Conservation (phyloP, 176 grass and related monocot species). For the Rhynchospora tenuis region DNA sequence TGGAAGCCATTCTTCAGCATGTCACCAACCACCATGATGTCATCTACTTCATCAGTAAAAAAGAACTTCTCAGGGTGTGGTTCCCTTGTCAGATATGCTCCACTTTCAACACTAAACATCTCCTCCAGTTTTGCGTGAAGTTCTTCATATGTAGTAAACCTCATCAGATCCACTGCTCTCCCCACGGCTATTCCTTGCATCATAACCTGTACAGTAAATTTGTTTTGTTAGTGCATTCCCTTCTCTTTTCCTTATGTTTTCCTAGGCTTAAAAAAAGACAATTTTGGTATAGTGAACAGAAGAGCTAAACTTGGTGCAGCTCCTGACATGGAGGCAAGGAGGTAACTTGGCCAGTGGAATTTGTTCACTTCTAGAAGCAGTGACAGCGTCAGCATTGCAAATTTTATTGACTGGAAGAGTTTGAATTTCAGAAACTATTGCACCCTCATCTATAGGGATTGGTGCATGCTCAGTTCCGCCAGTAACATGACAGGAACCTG, state of each 20-base stretch:
- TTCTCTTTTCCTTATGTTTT: neutral
- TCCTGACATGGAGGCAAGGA: slow-evolving; percentile 62
- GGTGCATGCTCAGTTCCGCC: slow-evolving; percentile 34
- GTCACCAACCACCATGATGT: slow-evolving; percentile 94
- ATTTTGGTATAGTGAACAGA: neutral
- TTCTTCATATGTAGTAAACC: too few relatives aligned
- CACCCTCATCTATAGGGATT: slow-evolving; percentile 20
- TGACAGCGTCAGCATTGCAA: slow-evolving; percentile 42
- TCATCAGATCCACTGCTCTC: too few relatives aligned
- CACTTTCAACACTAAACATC: too few relatives aligned
- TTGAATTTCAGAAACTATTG: slow-evolving; percentile 31
- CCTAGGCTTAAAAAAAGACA: neutral
- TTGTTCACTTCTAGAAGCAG: slow-evolving; percentile 40
- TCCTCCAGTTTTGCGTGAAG: too few relatives aligned
- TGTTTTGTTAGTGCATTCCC: neutral
- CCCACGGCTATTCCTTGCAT: too few relatives aligned
- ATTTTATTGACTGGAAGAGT: slow-evolving; percentile 44
- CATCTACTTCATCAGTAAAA: slow-evolving; percentile 85
- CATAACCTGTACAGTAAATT: too few relatives aligned
- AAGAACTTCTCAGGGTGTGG: slow-evolving; percentile 56
- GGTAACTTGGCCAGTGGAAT: slow-evolving; percentile 39
- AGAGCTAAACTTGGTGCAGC: slow-evolving; percentile 76
- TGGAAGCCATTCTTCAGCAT: too few relatives aligned
- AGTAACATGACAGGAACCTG: slow-evolving; percentile 16
- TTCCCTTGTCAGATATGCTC: too few relatives aligned